phyloP scores from a whole-genome alignment of 177 flowering plant genomes.

The Vitis hybrid region DNA sequence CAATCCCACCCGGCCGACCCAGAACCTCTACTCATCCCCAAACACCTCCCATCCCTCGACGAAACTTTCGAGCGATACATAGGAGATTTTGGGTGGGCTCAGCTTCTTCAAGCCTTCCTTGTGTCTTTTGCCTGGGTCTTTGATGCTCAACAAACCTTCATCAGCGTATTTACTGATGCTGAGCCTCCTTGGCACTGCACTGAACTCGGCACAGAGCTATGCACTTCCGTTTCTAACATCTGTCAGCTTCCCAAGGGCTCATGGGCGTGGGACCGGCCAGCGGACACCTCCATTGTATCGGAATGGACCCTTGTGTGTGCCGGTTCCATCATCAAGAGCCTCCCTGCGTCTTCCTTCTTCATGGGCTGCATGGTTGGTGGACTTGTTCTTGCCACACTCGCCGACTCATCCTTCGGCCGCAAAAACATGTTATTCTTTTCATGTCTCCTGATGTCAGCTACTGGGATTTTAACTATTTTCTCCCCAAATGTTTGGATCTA shows the following conservation, averaged over 20 bases:
- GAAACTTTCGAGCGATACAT: no score
- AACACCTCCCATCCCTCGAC: no score
- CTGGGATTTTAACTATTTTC: constrained; percentile 33
- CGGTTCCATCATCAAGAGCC: constrained; percentile 41
- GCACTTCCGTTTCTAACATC: neutral
- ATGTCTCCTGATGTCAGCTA: constrained; percentile 48
- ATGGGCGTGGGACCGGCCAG: constrained; percentile 59
- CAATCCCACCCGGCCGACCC: no score
- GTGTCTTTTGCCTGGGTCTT: constrained; percentile 39
- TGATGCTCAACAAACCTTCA: constrained; percentile 75
- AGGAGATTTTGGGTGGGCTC: no score
- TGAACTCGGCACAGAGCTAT: no score
- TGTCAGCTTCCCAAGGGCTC: constrained; percentile 35
- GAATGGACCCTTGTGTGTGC: constrained; percentile 57
- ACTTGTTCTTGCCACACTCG: constrained; percentile 53
- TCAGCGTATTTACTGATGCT: constrained; percentile 60
- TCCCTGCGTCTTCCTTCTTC: constrained; percentile 69
- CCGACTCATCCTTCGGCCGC: constrained; percentile 72
- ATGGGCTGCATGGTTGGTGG: constrained; percentile 67
- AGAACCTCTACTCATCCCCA: no score
- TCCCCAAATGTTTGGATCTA: constrained; percentile 66
- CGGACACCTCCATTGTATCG: constrained; percentile 37
- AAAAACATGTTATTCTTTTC: constrained; percentile 61
- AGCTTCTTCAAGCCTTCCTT: no score
- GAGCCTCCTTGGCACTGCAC: neutral